Base-by-base conservation (phyloP, 2,329 filamentous ascomycete genomes). In the Venturia oleaginea region DNA sequence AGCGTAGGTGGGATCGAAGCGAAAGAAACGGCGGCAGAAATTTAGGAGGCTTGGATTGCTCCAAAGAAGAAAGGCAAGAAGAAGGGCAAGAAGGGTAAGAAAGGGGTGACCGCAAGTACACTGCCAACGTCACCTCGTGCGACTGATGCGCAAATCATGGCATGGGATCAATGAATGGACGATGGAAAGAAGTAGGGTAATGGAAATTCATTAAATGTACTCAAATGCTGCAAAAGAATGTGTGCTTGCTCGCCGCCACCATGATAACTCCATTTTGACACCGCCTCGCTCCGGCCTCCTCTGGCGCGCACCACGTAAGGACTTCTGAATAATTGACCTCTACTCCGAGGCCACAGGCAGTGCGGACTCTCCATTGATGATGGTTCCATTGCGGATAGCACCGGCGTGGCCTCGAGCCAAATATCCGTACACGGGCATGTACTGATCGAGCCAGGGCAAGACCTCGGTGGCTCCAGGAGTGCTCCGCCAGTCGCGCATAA, bases 401-500 rank as follows among this genome's bases (percentile, higher is more conserved):
- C 81, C 83, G 4, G 78, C 81, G 71, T 90, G 86, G 6, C 77
- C 81, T 63, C 86, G 76, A 27, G 87, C 86, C 62, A 89, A 71
- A 71, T 83, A 80, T 0, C 84, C 86, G 72, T 89, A 90, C 34
- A 81, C 83, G 2, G 87, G 86, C 71, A 84, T 78, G 70, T 87
- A 88, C 75, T 78, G 77, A 72, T 88, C 85, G 61, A 90, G 75
- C 74, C 80, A 87, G 15, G 87, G 85, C 65, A 89, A 75, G 4
- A 90, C 72, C 75, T 86, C 79, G 38, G 72, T 69, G 32, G 81
- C 70, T 61, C 78, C 78, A 10, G 81, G 81, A 10, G 76, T 80
- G 67, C 78, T 77, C 57, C 86, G 79, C 87, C 87, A 90, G 72
- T 90, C 87, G 40, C 87, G 80, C 86, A 90, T 89, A 63, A 90